Percentiles rank a stretch among this genome's conserved stretches.
Evolutionary conservation across 176 grass and related monocot genomes (phyloP).

Genomic region (Oryza officinalis): DNA sequence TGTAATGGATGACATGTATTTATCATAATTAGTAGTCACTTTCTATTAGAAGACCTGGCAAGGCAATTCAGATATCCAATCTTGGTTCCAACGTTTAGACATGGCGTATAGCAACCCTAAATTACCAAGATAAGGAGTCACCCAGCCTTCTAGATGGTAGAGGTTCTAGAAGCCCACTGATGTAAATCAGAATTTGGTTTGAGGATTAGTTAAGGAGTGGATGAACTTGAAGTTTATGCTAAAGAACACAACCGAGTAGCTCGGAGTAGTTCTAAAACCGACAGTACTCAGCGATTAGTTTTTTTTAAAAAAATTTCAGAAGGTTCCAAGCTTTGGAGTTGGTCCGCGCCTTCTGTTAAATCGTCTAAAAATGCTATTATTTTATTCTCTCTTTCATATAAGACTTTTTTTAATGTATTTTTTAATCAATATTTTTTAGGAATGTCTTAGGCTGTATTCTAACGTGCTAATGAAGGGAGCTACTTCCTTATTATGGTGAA

Average conservation of each 20-base stretch:
- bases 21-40: conserved; percentile 7
- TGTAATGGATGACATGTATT: neutral
- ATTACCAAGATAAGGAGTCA: neutral
- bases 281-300: no score
- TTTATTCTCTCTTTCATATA: neutral
- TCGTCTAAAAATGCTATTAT: neutral
- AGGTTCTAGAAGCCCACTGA: neutral
- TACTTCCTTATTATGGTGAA: no score
- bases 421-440: no score
- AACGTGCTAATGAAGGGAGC: no score
- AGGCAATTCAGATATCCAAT: neutral
- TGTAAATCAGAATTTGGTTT: neutral
- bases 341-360: neutral
- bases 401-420: neutral
- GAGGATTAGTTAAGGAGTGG: neutral
- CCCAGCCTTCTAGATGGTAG: neutral
- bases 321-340: no score
- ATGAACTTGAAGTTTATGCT: neutral
- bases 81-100: neutral
- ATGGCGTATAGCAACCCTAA: neutral
- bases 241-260: neutral
- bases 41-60: neutral
- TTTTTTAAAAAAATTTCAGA: no score
- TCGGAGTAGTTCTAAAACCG: no score
- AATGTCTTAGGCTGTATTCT: no score